phyloP scores from a whole-genome alignment of 2,329 filamentous ascomycete genomes.

The Verticillium albo-atrum region DNA sequence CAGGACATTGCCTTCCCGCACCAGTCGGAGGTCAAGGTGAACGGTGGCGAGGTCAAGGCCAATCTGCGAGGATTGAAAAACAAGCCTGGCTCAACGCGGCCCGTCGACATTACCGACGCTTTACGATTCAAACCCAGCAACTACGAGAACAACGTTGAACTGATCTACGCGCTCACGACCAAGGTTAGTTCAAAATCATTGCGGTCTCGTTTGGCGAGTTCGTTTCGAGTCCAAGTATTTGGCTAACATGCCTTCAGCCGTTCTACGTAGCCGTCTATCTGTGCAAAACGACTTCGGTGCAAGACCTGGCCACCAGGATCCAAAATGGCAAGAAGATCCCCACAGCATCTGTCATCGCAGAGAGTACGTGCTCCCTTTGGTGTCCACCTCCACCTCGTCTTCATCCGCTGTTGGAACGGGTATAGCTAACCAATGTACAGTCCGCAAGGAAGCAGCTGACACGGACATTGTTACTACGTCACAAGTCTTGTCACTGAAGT shows the following conservation, averaged over 20 bases:
- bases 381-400: background rate
- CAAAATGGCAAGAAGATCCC: conserved; percentile 66
- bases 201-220: conserved; percentile 4
- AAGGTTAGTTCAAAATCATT: conserved; percentile 53
- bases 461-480: conserved; percentile 87
- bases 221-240: background rate
- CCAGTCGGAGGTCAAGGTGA: conserved; percentile 89
- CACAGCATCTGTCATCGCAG: conserved; percentile 74
- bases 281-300: conserved; percentile 67
- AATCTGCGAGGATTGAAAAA: conserved; percentile 95
- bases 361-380: conserved; percentile 56
- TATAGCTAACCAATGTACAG: conserved; percentile 35
- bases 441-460: conserved; percentile 77
- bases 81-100: conserved; percentile 89
- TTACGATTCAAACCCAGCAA: conserved; percentile 62
- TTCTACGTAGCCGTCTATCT: conserved; percentile 71
- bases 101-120: conserved; percentile 80
- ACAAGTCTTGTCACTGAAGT: conserved; percentile 84
- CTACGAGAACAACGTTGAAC: conserved; percentile 73
- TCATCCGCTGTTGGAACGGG: background rate
- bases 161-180: conserved; percentile 88
- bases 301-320: conserved; percentile 66
- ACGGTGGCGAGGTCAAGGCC: conserved; percentile 82
- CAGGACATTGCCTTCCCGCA: conserved; percentile 87
- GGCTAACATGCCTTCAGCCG: conserved; percentile 45